Percentiles rank a stretch among this genome's conserved stretches.
phyloP scores from a whole-genome alignment of 2,329 filamentous ascomycete species.

The Diaporthe citri region DNA sequence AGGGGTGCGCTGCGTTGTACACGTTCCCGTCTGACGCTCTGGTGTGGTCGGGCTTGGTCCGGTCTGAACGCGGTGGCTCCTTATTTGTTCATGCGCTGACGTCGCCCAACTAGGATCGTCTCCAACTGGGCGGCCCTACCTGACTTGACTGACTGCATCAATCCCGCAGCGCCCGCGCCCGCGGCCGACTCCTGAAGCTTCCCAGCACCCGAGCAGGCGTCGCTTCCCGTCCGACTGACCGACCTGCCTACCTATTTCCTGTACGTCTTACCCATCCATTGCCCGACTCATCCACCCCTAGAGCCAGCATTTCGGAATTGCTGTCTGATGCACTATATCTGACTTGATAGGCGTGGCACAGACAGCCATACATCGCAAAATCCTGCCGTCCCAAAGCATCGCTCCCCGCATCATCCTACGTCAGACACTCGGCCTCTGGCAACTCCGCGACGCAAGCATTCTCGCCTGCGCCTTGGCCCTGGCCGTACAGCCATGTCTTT shows the following conservation, averaged over 20 bases:
- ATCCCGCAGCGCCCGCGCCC: slow-evolving; percentile 24
- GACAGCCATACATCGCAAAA: background rate
- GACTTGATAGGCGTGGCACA: slow-evolving; percentile 7
- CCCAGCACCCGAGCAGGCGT: slow-evolving; percentile 31
- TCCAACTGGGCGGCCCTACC: slow-evolving; percentile 52
- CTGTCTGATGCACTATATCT: background rate
- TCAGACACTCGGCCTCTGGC: slow-evolving; percentile 30
- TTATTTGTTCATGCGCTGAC: slow-evolving; percentile 60
- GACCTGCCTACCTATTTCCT: slow-evolving; percentile 1
- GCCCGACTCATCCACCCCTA: slow-evolving; percentile 5
- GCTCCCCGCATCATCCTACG: slow-evolving; percentile 28
- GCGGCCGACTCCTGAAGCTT: slow-evolving; percentile 33
- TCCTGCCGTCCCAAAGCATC: slow-evolving; percentile 6
- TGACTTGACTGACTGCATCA: slow-evolving; percentile 43
- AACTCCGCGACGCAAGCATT: slow-evolving; percentile 27
- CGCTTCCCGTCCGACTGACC: slow-evolving; percentile 13
- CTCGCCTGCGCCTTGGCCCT: slow-evolving; percentile 27
- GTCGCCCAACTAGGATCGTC: slow-evolving; percentile 58
- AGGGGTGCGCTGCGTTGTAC: background rate
- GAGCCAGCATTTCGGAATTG: slow-evolving; percentile 17
- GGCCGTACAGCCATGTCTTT: slow-evolving; percentile 76
- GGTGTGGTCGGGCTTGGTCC: slow-evolving; percentile 4
- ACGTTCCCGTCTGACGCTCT: slow-evolving; percentile 25
- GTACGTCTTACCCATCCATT: slow-evolving; percentile 8
- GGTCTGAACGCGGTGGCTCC: slow-evolving; percentile 35